Evolutionary conservation across 768 basidiomycete genomes (phyloP).

Genomic region (Sporobolomyces phaffii): DNA sequence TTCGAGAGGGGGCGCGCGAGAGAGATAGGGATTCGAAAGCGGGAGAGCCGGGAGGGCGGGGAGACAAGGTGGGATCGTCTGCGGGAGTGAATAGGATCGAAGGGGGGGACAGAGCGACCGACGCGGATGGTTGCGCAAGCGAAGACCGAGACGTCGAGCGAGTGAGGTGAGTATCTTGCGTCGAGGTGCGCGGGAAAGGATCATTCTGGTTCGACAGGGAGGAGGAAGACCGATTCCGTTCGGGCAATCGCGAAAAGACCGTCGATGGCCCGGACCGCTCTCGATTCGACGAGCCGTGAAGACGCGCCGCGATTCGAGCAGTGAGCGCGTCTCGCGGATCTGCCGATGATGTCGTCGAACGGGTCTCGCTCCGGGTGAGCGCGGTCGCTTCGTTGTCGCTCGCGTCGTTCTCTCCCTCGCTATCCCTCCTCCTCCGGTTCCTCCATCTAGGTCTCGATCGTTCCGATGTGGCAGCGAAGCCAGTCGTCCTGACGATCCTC

Average conservation of each 20-base stretch:
- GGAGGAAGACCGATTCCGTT: neutral
- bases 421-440: neutral
- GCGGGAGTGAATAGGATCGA: constrained; percentile 31
- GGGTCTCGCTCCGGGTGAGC: constrained; percentile 14
- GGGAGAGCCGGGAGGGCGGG: constrained; percentile 12
- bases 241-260: constrained; percentile 22
- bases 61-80: constrained; percentile 20
- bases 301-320: neutral
- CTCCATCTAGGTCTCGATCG: constrained; percentile 12
- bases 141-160: neutral
- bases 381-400: constrained; percentile 24
- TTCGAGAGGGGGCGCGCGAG: neutral
- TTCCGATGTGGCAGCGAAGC: constrained; percentile 7
- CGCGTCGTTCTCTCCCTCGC: neutral
- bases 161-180: constrained; percentile 2
- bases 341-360: constrained; percentile 19
- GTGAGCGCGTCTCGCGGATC: constrained; percentile 23
- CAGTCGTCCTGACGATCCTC: constrained; percentile 19
- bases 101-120: neutral
- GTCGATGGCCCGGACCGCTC: constrained; percentile 8
- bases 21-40: neutral
- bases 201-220: neutral
- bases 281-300: constrained; percentile 3
- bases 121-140: neutral
- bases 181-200: constrained; percentile 18